Base-by-base conservation (phyloP, 768 basidiomycete genomes). In the Pholiota molesta region DNA sequence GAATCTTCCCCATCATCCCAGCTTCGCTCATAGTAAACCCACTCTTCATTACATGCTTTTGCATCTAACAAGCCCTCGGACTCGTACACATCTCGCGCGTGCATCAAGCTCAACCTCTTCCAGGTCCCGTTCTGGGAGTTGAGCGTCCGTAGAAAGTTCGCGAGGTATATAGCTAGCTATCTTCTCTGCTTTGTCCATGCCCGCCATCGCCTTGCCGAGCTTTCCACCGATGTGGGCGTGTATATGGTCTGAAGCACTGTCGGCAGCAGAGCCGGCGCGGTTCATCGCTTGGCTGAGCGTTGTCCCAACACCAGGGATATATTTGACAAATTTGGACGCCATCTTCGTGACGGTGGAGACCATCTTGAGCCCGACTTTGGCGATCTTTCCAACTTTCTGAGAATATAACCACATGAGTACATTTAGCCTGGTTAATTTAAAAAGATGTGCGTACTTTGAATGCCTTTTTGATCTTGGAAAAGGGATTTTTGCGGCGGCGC, bases 311-410 rank as follows among this genome's bases (percentile, higher is more conserved):
- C 55, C 61, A 28, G 64, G 64, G 17, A 65, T 59, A 44, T 47
- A 62, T 31, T 57, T 57, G 33, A 62, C 57, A 13, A 65, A 11
- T 40, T 54, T 65, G 9, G 56, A 26, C 26, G 53, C 61, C 16
- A 57, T 56, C 14, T 52, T 53, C 1, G 52, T 31, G 11, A 40
- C 57, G 10, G 64, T 51, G 3, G 60, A 37, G 40, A 55, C 37
- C 23, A 62, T 44, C 29, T 62, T 62, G 29, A 65, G 61, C 6
- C 64, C 64, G 11, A 59, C 14, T 35, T 65, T 65, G 33, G 64
- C 64, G 16, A 65, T 62, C 5, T 31, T 31, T 5, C 31, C 31
- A 1, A 31, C 9, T 31, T 31, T 31, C 31, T 31, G 31, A 31
- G 31, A 31, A 31, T 31, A 31, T 5, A 31, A 31, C 3, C 6